Percentiles rank a stretch among this genome's conserved stretches.
These are phyloP conservation scores for Areca catechu DNA, from an alignment of 176 grass and related monocot species.

Conservation along the genomic window DNA sequence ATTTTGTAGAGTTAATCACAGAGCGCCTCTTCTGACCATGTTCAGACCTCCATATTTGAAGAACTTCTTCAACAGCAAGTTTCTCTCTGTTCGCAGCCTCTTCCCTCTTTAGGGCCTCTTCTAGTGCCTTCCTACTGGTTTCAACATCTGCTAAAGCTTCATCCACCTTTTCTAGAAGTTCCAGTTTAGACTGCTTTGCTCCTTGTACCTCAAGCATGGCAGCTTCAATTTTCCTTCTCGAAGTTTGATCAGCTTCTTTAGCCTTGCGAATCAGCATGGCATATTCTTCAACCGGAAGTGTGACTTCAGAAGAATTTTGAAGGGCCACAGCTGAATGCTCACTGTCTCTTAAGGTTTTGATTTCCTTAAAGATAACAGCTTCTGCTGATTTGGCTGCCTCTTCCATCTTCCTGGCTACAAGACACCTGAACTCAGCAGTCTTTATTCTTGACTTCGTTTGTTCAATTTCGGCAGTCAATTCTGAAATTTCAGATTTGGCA, in stretches of 20 bases:
- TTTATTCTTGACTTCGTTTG: constrained; percentile 60
- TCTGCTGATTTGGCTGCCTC: constrained; percentile 56
- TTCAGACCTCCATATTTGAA: constrained; percentile 43
- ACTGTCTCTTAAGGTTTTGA: constrained; percentile 24
- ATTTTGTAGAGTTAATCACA: constrained; percentile 33
- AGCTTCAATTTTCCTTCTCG: constrained; percentile 33
- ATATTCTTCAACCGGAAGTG: constrained; percentile 39
- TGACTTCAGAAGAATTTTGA: constrained; percentile 16
- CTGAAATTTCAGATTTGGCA: constrained; percentile 32
- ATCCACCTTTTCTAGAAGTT: constrained; percentile 78
- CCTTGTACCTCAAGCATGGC: constrained; percentile 57
- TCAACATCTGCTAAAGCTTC: constrained; percentile 63
- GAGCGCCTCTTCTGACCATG: constrained; percentile 38
- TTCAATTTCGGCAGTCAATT: constrained; percentile 63
- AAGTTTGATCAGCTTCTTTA: constrained; percentile 33
- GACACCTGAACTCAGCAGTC: constrained; percentile 57
- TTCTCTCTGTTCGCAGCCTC: constrained; percentile 44
- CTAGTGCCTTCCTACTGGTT: constrained; percentile 60
- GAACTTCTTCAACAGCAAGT: constrained; percentile 39
- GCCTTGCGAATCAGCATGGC: constrained; percentile 33
- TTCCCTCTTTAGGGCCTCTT: constrained; percentile 75
- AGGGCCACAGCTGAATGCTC: background rate
- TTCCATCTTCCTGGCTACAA: constrained; percentile 71
- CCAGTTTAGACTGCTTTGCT: constrained; percentile 41
- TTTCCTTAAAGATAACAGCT: constrained; percentile 38